phyloP scores from a whole-genome alignment of 1,139 yeast species.

The Dujonia santamariae region DNA sequence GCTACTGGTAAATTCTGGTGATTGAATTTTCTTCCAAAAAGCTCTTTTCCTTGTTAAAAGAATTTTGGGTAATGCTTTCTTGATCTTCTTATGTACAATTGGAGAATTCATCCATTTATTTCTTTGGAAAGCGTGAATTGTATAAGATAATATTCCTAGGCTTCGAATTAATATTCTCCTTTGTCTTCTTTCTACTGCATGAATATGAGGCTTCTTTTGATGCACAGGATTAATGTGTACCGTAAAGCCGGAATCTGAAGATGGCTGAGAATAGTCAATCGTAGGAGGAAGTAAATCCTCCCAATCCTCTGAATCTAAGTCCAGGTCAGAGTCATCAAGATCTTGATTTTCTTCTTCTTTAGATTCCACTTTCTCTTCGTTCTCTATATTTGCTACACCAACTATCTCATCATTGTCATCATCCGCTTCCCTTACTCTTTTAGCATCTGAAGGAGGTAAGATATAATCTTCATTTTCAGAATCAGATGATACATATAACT shows the following conservation, averaged over 20 bases:
- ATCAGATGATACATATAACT: constrained; percentile 5
- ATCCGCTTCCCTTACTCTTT: background rate
- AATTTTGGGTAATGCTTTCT: constrained; percentile 25
- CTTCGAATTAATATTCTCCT: constrained; percentile 20
- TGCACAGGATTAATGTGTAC: too few species aligned
- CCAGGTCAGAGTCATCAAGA: constrained; percentile 3
- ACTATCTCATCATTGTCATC: background rate
- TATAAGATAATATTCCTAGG: constrained; percentile 25
- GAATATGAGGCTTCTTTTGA: background rate
- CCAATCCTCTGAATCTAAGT: constrained; percentile 17
- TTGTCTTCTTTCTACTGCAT: constrained; percentile 5
- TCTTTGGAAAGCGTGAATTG: constrained; percentile 22
- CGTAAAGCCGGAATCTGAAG: too few species aligned
- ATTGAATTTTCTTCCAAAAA: constrained; percentile 5
- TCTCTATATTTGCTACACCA: background rate
- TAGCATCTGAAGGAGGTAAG: background rate
- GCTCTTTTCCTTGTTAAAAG: constrained; percentile 17
- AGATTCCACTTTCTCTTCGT: background rate
- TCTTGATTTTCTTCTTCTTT: constrained; percentile 7
- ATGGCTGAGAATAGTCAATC: too few species aligned
- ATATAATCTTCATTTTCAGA: background rate
- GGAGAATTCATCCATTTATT: constrained; percentile 21
- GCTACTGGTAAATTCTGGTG: background rate
- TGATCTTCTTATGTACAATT: constrained; percentile 21
- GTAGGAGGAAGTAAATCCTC: constrained; percentile 22